Evolutionary conservation across 305 asterid species (phyloP).

Genomic region (Fraxinus greggii): DNA sequence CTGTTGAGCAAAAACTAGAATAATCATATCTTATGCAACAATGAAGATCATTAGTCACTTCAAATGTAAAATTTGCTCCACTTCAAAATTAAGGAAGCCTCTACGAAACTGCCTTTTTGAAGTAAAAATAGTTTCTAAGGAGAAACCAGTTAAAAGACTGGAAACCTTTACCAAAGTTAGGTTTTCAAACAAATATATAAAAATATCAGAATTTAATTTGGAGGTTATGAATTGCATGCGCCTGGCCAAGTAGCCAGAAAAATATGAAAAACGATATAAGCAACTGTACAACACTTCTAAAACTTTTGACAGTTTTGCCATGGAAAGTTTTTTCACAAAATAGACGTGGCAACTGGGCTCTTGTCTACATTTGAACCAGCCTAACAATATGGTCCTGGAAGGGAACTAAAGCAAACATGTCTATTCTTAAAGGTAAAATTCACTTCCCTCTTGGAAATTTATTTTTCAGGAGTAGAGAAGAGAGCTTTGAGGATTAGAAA

Average conservation of each 20-base stretch:
- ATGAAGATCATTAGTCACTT: slow-evolving; percentile 9
- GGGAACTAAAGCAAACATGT: not conserved
- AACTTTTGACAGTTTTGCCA: not conserved
- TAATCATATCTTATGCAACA: slow-evolving; percentile 27
- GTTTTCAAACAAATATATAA: not conserved
- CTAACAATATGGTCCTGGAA: not conserved
- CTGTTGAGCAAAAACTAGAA: slow-evolving; percentile 42
- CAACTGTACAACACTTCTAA: not conserved
- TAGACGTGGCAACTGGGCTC: not conserved
- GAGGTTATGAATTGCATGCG: not conserved
- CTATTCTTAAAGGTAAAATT: not conserved
- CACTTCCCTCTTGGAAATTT: not conserved
- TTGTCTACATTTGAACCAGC: not conserved
- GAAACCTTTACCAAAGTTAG: not conserved
- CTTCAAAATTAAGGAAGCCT: not conserved
- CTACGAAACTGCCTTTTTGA: not conserved
- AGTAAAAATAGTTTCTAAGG: not conserved
- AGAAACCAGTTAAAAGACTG: not conserved
- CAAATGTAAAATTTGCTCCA: not conserved
- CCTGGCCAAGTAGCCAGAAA: not conserved
- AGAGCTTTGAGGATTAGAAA: not conserved
- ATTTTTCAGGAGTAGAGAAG: not conserved
- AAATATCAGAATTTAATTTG: not conserved
- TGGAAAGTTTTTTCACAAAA: not conserved
- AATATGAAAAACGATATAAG: not conserved